A percentile compares a stretch with the other conserved stretches of the same genome.
phyloP scores from a whole-genome alignment of 257 asterid species.

The Plectranthus barbatus region DNA sequence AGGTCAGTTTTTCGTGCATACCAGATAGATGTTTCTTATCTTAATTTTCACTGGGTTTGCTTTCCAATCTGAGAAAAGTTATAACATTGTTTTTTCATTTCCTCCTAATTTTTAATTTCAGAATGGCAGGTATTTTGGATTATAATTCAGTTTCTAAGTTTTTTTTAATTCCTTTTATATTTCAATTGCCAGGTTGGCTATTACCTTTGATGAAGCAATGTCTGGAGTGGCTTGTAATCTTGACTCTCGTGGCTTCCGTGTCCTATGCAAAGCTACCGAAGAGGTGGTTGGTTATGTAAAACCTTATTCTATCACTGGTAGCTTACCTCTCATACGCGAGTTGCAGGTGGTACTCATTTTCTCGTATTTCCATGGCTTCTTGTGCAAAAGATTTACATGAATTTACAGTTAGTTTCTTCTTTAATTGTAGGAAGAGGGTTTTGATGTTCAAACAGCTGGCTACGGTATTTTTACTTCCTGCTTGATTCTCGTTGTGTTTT shows the following conservation, averaged over 20 bases:
- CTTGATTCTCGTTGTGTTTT: not conserved
- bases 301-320: constrained; percentile 95
- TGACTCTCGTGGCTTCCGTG: constrained; percentile 84
- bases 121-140: not conserved
- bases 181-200: constrained; percentile 38
- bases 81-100: not conserved
- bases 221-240: constrained; percentile 94
- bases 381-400: not conserved
- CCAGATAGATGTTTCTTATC: too few relatives aligned
- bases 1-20: constrained; percentile 39
- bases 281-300: constrained; percentile 85
- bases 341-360: constrained; percentile 50
- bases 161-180: not conserved
- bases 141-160: not conserved
- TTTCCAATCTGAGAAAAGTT: not conserved
- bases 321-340: constrained; percentile 87
- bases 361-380: not conserved
- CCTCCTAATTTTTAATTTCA: not conserved
- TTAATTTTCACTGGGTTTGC: too few relatives aligned
- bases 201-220: constrained; percentile 64
- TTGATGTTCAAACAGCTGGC: constrained; percentile 92
- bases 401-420: not conserved
- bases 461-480: constrained; percentile 48
- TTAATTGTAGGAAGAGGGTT: constrained; percentile 80
- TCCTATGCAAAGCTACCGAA: constrained; percentile 90